Evolutionary conservation across 495 filamentous ascomycete species (phyloP), one percentile per base, ranked within the genome.

Genomic region (Tirmania nivea): DNA sequence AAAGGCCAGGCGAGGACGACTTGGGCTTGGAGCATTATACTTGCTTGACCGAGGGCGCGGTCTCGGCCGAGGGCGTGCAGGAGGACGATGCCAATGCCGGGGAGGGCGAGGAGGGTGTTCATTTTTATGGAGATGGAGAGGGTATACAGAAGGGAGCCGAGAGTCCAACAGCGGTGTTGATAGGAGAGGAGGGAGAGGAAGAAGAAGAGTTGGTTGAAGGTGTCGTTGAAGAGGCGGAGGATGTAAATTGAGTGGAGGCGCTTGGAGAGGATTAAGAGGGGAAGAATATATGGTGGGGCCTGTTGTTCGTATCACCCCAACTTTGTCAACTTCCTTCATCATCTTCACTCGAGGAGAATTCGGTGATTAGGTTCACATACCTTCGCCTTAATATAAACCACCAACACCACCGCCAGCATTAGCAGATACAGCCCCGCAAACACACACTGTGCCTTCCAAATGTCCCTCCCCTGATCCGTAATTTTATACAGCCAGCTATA

Each of bases 171-270:
- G 12, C 78, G 73, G 52, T 70, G 71, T 68, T 94, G 81, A 62
- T 83, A 83, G 39, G 75, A 66, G 63, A 80, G 85, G 42, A 95
- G 81, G 21, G 85, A 78, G 34, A 79, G 59, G 73, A 83, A 95
- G 61, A 96, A 76, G 52, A 81, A 80, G 54, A 87, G 70, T 25
- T 83, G 72, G 8, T 88, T 85, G 59, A 92, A 81, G 54, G 85
- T 80, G 71, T 97, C 90, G 68, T 97, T 97, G 74, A 97, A 97
- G 59, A 87, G 78, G 16, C 90, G 80, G 53, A 97, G 73, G 55
- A 97, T 66, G 64, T 86, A 97, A 48, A 97, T 80, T 66, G 85
- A 93, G 65, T 97, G 90, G 31, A 96, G 71, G 8, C 90, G 76
- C 64, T 95, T 96, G 52, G 88, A 94, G 39, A 94, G 71, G 36